Evolutionary conservation across 495 filamentous ascomycete species (phyloP), one percentile per base, ranked within the genome.

Genomic region (Xylaria nigripes): DNA sequence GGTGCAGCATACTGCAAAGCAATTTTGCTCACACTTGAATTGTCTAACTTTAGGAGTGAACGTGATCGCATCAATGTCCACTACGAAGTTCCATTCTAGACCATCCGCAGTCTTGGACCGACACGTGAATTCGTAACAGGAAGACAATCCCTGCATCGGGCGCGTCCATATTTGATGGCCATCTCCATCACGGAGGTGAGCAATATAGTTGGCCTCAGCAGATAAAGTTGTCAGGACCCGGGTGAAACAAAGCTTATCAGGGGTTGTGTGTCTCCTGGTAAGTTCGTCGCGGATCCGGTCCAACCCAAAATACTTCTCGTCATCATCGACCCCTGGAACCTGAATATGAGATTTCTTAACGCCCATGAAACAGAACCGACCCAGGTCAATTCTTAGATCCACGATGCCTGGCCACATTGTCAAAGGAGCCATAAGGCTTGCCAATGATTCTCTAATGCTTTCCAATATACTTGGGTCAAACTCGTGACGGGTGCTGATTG

Each of bases 61-160:
- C 0, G 36, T 50, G 6, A 62, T 59, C 3, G 67, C 70, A 59
- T 80, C 67, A n/a, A 86, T 65, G 2, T 72, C 69, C 6, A 86
- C 66, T 15, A 76, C 51, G 51, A 85, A 74, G 0, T 51, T 42
- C 2, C 61, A 62, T 8, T 55, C 43, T 0, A 47, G 18, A 13
- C 56, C 59, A 0, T 62, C 59, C 19, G 22, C 49, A 27, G 47
- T 47, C 8, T 45, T 53, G 8, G 48, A 22, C 23, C 45, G 61
- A 52, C 80, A 83, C 15, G 65, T 66, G 36, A 81, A 79, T 21
- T 81, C 76, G 55, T 85, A 86, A 1, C 66, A 55, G 3, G 78
- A 64, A 24, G 51, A 68, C 21, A 61, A 59, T 9, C 42, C 54
- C 27, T 45, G 13, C 12, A 7, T 10, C 19, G 54, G 48, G 9